Base-by-base conservation (phyloP, 2,329 filamentous ascomycete genomes). In the Venturia pyrina region DNA sequence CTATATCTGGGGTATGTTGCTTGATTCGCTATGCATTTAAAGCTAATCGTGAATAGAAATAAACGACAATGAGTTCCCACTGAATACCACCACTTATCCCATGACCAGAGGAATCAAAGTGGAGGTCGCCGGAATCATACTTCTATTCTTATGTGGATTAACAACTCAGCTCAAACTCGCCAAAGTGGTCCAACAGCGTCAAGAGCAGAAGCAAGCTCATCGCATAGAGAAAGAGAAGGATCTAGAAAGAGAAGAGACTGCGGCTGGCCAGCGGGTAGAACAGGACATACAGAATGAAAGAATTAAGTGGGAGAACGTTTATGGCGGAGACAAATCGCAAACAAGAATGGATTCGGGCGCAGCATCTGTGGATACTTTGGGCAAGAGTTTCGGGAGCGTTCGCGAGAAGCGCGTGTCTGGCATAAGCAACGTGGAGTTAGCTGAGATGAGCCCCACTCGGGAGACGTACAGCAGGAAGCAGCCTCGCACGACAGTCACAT, bases 101-200 rank as follows among this genome's bases (percentile, higher is more conserved):
- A 79, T 96, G 15, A 97, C 91, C 0, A 89, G 87, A 70, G 91
- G 90, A 2, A 95, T 97, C 66, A 86, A 87, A 48, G 93, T 95
- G 17, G 93, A 98, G 74, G 85, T 91, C 40, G 92, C 91, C 0
- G 84, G 85, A 0, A 89, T 89, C 32, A 78, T 96, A 64, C 83
- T 97, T 37, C 79, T 96, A 24, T 88, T 85, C 67, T 75, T 91
- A 11, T 80, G 90, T 21, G 92, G 93, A 2, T 79, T 96, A 32
- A 82, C 96, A 56, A 96, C 91, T 0, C 93, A 98, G 74, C 80
- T 95, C 70, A 90, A 88, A 71, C 79, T 97, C 17, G 97, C 92
- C 92, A 91, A 87, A 68, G 81, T 96, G 8, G 85, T 96, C 67
- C 85, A 81, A 68, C 78, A 82, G 66, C 78, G 80, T 65, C 75